Evolutionary conservation across 345 rosid species (phyloP).

Genomic region (Euphorbia pulcherrima): DNA sequence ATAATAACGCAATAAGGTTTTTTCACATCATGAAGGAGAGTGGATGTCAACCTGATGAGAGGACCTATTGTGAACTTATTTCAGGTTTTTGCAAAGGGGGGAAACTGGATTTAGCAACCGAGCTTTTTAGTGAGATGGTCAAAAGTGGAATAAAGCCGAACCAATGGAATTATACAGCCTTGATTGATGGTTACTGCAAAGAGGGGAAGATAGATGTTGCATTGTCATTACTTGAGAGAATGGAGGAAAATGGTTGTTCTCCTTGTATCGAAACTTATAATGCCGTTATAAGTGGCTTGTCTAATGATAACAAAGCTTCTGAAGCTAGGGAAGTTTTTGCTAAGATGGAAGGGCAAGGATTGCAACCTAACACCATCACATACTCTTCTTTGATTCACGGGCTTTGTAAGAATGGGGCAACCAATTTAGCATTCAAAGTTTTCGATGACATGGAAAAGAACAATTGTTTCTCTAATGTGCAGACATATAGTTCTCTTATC

Average conservation of each 20-base stretch:
- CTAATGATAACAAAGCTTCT: slow-evolving; percentile 33
- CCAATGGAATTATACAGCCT: slow-evolving; percentile 48
- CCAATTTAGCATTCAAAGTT: slow-evolving; percentile 41
- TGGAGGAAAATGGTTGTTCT: slow-evolving; percentile 42
- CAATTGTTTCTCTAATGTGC: slow-evolving; percentile 42
- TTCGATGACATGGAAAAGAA: slow-evolving; percentile 47
- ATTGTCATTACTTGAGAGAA: slow-evolving; percentile 41
- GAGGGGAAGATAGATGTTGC: slow-evolving; percentile 50
- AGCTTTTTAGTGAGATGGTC: slow-evolving; percentile 41
- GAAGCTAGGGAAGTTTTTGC: slow-evolving; percentile 39
- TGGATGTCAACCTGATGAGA: slow-evolving; percentile 44
- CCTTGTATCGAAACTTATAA: slow-evolving; percentile 49
- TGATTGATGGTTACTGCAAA: slow-evolving; percentile 61
- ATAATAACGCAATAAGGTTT: slow-evolving; percentile 44
- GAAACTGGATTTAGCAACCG: slow-evolving; percentile 40
- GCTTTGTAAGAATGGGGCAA: slow-evolving; percentile 38
- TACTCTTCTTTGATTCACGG: slow-evolving; percentile 60
- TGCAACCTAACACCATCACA: slow-evolving; percentile 48
- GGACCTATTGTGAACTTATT: slow-evolving; percentile 60
- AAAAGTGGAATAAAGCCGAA: slow-evolving; percentile 42
- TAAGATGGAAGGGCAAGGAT: slow-evolving; percentile 41
- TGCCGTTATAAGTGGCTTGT: slow-evolving; percentile 44
- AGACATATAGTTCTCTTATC: slow-evolving; percentile 56
- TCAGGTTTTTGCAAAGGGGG: slow-evolving; percentile 53
- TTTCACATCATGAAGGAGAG: slow-evolving; percentile 45